phyloP scores from a whole-genome alignment of 2,329 filamentous ascomycete genomes.

The Cadophora luteo-olivacea region DNA sequence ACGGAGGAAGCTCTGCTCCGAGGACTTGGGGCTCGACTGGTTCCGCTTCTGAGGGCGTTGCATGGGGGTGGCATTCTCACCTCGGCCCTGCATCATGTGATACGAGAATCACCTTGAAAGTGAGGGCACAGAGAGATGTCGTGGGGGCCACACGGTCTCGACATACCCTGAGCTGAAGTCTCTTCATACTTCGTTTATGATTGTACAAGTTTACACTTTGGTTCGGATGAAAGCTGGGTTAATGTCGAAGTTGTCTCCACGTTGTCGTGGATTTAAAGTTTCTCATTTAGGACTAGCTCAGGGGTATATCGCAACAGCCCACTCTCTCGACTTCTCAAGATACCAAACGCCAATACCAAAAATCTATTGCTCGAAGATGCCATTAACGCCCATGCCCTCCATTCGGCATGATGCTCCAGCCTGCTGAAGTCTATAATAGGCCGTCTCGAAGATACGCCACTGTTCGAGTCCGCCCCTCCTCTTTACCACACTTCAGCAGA shows the following conservation, averaged over 20 bases:
- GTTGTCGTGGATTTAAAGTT: conserved; percentile 4
- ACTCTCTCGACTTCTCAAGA: not conserved
- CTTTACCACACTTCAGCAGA: not conserved
- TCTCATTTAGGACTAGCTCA: conserved; percentile 17
- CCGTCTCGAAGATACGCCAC: not conserved
- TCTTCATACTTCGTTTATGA: not conserved
- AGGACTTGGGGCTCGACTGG: not conserved
- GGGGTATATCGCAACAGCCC: conserved; percentile 13
- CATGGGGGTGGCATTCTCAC: not conserved
- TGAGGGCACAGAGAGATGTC: not conserved
- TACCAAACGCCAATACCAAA: conserved; percentile 1
- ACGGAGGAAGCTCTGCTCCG: not conserved
- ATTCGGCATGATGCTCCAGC: conserved; percentile 1
- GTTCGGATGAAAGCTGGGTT: not conserved
- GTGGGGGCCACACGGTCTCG: not conserved
- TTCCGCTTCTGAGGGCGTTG: not conserved
- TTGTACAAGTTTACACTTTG: not conserved
- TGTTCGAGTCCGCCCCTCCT: not conserved
- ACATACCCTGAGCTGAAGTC: not conserved
- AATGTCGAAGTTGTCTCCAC: not conserved
- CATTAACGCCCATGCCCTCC: conserved; percentile 7
- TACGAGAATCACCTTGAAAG: not conserved
- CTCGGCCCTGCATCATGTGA: not conserved
- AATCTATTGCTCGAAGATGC: not conserved
- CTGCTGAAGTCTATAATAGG: conserved; percentile 10